Base-by-base conservation (phyloP, 2,329 filamentous ascomycete genomes). In the Hymenoscyphus repandus region DNA sequence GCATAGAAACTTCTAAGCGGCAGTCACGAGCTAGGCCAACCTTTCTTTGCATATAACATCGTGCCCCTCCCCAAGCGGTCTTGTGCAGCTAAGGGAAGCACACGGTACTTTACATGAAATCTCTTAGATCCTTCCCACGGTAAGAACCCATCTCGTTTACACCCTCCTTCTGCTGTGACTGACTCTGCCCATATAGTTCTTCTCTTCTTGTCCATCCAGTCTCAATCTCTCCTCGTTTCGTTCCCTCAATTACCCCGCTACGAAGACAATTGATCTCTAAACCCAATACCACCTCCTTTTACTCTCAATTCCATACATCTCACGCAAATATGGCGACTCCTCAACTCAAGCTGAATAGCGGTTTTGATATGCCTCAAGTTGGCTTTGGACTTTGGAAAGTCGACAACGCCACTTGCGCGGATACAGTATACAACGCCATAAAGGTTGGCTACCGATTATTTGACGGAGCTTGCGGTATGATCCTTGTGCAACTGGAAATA, bases 351-450 rank as follows among this genome's bases (percentile, higher is more conserved):
- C 70, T 77, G 49, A 73, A 70, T 56, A 71, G 66, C 52, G 74
- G 74, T 57, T 64, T 72, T 56, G 62, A 75, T 54, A 82, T 82
- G 78, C 79, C 79, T 43, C 72, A 78, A 52, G 80, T 83, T 45
- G 80, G 80, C 58, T 82, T 83, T 63, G 80, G 80, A 47, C 73
- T 88, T 36, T 88, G 85, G 85, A 88, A 88, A 69, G 82, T 88
- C 50, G 78, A 77, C 64, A 80, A 80, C 53, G 75, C 75, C 20
- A 82, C 77, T 51, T 80, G 77, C 63, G 79, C 80, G 39, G 79
- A 85, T 54, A 78, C 77, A 53, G 82, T 89, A 52, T 89, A 90
- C 71, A 83, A 83, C 54, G 71, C 69, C 18, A 82, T 82, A 66
- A 80, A 81, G 67, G 71, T 74, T 27, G 79, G 79, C 41, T 82